Evolutionary conservation across 2,329 filamentous ascomycete species (phyloP), one percentile per base, ranked within the genome.

Genomic region (Venturia aucupariae): DNA sequence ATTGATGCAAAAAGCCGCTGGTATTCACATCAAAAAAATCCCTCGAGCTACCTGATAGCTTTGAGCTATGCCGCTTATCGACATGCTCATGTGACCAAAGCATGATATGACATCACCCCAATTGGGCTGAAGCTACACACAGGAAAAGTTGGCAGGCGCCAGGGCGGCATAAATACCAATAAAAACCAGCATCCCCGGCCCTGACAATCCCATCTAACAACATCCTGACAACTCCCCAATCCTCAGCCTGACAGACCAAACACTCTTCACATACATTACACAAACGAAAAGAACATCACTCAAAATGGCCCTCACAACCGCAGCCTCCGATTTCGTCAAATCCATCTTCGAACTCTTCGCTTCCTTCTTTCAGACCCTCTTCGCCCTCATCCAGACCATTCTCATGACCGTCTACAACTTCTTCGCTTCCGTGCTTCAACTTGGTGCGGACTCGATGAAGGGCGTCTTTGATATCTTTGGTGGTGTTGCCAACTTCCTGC

Each of bases 301-400:
- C 35, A 64, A 60, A 4, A 64, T 64, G 63, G 51, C 55, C 62
- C 65, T 78, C 69, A 71, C 72, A 27, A 68, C 70, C 55, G 77
- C 76, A 38, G 66, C 79, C 62, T 68, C 69, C 55, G 73, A 77
- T 67, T 70, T 78, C 60, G 69, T 78, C 70, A 75, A 73, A 68
- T 78, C 75, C 69, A 70, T 79, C 69, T 77, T 75, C 66, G 76
- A 79, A 70, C 75, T 79, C 38, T 65, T 78, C 46, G 69, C 73
- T 41, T 77, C 76, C 5, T 65, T 79, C 60, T 67, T 79, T 35
- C 68, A 69, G 41, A 72, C 76, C n/a, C 61, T 73, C 54, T 74
- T 73, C 67, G 60, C 72, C 64, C 44, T 78, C 41, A 65, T 78
- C 17, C 71, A 75, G 55, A 72, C 72, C 41, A 54, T 76, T 38